These are phyloP conservation scores for Lentithecium fluviatile DNA, from an alignment of 495 filamentous ascomycete species.

Conservation along the genomic window DNA sequence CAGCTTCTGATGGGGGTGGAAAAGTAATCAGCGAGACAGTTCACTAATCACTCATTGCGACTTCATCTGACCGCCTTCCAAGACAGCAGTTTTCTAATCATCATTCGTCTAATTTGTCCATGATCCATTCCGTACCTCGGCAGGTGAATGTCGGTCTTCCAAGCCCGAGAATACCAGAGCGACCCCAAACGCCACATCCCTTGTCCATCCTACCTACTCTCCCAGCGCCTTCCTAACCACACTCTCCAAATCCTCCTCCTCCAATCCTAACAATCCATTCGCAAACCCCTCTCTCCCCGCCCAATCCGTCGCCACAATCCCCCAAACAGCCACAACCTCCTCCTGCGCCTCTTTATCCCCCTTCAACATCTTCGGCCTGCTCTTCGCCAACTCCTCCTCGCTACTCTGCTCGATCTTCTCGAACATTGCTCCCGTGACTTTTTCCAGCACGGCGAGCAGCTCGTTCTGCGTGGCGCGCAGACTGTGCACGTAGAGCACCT, in stretches of 20 bases:
- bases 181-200: no score
- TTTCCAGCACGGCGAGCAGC: slow-evolving; percentile 24
- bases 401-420: slow-evolving; percentile 18
- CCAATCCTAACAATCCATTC: slow-evolving; percentile 28
- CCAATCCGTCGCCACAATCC: slow-evolving; percentile 31
- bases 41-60: slow-evolving; percentile 1
- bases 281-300: slow-evolving; percentile 25
- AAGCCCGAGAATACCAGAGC: no score
- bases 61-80: no score
- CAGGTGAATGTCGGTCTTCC: no score
- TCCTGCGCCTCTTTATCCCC: slow-evolving; percentile 24
- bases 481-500: slow-evolving; percentile 33
- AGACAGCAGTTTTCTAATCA: no score
- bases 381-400: slow-evolving; percentile 13
- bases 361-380: slow-evolving; percentile 20
- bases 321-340: slow-evolving; percentile 26
- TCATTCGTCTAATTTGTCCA: no score
- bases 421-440: slow-evolving; percentile 23
- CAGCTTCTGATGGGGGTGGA: neutral
- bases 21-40: neutral
- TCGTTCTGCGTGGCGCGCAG: slow-evolving; percentile 28
- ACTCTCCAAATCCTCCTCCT: slow-evolving; percentile 25
- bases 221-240: slow-evolving; percentile 15
- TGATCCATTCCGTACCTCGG: no score
- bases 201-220: neutral